phyloP scores from a whole-genome alignment of 164 flowering plant species.

The Amborella trichopoda region DNA sequence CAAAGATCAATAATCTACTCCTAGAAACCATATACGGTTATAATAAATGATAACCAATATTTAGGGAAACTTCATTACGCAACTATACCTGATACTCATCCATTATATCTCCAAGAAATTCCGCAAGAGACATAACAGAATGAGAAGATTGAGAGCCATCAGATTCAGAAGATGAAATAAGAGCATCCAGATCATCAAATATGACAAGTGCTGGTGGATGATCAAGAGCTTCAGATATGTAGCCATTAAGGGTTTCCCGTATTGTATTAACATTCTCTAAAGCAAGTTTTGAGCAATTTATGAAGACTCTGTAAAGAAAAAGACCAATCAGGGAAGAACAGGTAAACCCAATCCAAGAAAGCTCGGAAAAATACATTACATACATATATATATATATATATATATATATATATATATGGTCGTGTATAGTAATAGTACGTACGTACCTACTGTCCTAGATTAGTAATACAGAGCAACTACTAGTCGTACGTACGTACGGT shows the following conservation, averaged over 20 bases:
- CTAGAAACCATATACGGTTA: not conserved
- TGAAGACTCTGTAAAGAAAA: slow-evolving; percentile 49
- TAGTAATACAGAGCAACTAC: too few relatives aligned
- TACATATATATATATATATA: not conserved
- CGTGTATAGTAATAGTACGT: too few relatives aligned
- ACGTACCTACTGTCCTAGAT: too few relatives aligned
- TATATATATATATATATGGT: not conserved
- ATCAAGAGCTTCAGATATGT: slow-evolving; percentile 69
- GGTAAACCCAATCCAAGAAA: not conserved
- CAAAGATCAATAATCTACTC: not conserved
- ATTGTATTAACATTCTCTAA: slow-evolving; percentile 49
- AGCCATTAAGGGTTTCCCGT: slow-evolving; percentile 42
- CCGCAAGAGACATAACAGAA: slow-evolving; percentile 33
- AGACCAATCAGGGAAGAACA: slow-evolving; percentile 3
- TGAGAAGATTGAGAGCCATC: slow-evolving; percentile 67
- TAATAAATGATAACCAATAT: not conserved
- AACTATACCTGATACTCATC: slow-evolving; percentile 74
- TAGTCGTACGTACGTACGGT: too few relatives aligned
- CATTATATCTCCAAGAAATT: slow-evolving; percentile 60
- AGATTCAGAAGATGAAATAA: slow-evolving; percentile 47
- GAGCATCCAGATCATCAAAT: slow-evolving; percentile 88
- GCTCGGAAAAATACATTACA: not conserved
- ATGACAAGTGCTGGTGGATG: slow-evolving; percentile 79
- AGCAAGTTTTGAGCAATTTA: slow-evolving; percentile 62
- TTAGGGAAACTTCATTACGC: not conserved